Evolutionary conservation across 2,329 filamentous ascomycete species (phyloP), one percentile per base, ranked within the genome.

Genomic region (Botrytis porri): DNA sequence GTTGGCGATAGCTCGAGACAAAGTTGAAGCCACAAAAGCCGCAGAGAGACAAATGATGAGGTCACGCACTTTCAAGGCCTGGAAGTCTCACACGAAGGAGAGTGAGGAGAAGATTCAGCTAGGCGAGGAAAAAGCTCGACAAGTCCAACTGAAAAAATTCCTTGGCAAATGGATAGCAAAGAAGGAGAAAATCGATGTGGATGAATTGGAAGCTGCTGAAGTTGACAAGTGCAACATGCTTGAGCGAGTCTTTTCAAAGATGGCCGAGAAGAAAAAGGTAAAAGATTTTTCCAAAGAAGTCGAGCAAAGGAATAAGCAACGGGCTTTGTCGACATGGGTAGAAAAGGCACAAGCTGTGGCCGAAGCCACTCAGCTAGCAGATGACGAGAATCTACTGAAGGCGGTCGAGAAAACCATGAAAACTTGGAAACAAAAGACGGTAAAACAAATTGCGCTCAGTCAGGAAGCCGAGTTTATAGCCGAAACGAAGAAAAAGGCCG

Each of bases 11-110:
- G 87, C 92, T 18, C 86, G 85, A 9, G 89, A 92, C 22, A 88
- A 93, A 78, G 84, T 89, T 25, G 86, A 89, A 75, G 87, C 88
- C 59, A 93, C 92, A 6, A 88, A 87, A 7, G 85, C 89, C 60
- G 93, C 92, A 32, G 87, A 92, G 75, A 85, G 89, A 75, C 92
- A 93, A 79, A 89, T 95, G 74, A 83, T 96, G 71, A 86, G 90
- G 72, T 88, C 88, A 20, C 88, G 88, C 72, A 90, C 90, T 74
- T 93, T 93, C 81, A 88, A 88, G 73, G 88, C 88, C 12, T 94
- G 92, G 92, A 85, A 87, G 39, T 86, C 89, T 73, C 88, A 92
- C 71, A 91, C 90, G 18, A 76, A 76, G 64, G 77, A 77, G 22
- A 81, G 79, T 65, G 80, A 81, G 72, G 78, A 85, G 60, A 86